A percentile compares a stretch with the other conserved stretches of the same genome.
Evolutionary conservation across 225 moss, liverwort and hornwort genomes (phyloP).

Genomic region (Marchantia paleacea): DNA sequence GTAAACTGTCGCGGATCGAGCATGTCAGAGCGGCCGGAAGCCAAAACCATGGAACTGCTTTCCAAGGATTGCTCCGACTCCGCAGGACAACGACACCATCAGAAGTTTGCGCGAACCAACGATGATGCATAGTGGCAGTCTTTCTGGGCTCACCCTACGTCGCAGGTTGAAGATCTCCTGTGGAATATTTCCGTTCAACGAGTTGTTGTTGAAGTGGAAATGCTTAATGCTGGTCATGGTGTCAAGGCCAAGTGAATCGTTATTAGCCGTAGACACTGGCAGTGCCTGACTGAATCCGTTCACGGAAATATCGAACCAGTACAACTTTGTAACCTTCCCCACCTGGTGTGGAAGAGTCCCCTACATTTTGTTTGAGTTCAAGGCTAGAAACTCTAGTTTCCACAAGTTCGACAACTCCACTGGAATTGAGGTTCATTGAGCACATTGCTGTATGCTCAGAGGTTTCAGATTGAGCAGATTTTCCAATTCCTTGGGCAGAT

Average conservation of each 20-base stretch:
- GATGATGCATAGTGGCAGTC: too few relatives aligned
- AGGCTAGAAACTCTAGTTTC: conserved; percentile 21
- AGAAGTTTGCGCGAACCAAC: too few relatives aligned
- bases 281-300: conserved; percentile 12
- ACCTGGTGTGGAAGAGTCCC: conserved; percentile 20
- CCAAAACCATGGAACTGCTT: too few relatives aligned
- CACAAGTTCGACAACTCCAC: background rate
- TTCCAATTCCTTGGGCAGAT: conserved; percentile 12
- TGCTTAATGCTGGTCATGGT: conserved; percentile 16
- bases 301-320: conserved; percentile 37
- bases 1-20: too few relatives aligned
- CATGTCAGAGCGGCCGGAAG: too few relatives aligned
- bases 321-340: conserved; percentile 17
- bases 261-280: conserved; percentile 16
- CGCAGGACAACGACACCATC: too few relatives aligned
- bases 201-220: conserved; percentile 42
- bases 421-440: conserved; percentile 21
- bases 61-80: too few relatives aligned
- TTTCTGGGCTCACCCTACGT: too few relatives aligned
- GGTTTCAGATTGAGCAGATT: background rate
- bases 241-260: conserved; percentile 27
- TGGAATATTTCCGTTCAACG: conserved; percentile 23
- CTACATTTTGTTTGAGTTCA: conserved; percentile 14
- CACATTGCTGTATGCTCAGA: conserved; percentile 14
- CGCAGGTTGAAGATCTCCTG: conserved; percentile 23